Evolutionary conservation across 2,329 filamentous ascomycete species (phyloP).

Genomic region (Exophiala lecanii-corni): DNA sequence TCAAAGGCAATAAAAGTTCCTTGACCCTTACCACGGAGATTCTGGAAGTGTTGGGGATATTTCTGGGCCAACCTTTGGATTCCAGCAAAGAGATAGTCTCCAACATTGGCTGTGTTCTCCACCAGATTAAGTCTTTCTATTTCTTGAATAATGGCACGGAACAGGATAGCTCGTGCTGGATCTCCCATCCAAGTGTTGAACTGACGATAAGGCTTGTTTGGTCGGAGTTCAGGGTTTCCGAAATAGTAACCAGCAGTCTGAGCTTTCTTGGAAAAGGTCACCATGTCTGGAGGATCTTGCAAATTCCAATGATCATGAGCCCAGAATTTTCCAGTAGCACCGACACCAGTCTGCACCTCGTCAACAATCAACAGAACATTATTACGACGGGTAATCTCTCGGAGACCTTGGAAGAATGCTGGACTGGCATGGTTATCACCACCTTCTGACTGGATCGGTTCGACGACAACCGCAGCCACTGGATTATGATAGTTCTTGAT

Average conservation of each 20-base stretch:
- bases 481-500: slow-evolving; percentile 75
- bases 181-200: slow-evolving; percentile 99
- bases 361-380: slow-evolving; percentile 69
- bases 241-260: slow-evolving; percentile 93
- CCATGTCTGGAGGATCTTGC: slow-evolving; percentile 75
- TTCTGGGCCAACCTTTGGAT: slow-evolving; percentile 63
- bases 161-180: slow-evolving; percentile 76
- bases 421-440: slow-evolving; percentile 91
- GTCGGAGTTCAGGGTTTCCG: slow-evolving; percentile 70
- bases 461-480: slow-evolving; percentile 75
- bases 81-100: slow-evolving; percentile 70
- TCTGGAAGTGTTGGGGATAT: slow-evolving; percentile 73
- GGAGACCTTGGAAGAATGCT: slow-evolving; percentile 78
- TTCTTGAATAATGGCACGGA: slow-evolving; percentile 80
- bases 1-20: slow-evolving; percentile 95
- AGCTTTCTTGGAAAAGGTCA: slow-evolving; percentile 93
- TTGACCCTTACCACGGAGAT: slow-evolving; percentile 80
- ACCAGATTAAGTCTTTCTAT: slow-evolving; percentile 72
- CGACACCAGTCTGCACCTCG: slow-evolving; percentile 89
- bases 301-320: slow-evolving; percentile 94
- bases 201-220: slow-evolving; percentile 91
- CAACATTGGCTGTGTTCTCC: slow-evolving; percentile 69
- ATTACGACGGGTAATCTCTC: slow-evolving; percentile 71
- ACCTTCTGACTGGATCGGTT: slow-evolving; percentile 90
- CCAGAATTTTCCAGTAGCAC: slow-evolving; percentile 93